Evolutionary conservation across 176 grass and related monocot species (phyloP).

Genomic region (Triticum aestivum): IWGSC_CS_RefSeq_v2.1 NC_057799.1:474726836-474727335

Average conservation of each 20-base stretch:
- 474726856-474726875: conserved; percentile 86
- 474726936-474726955: not conserved
- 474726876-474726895: conserved; percentile 93
- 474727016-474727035: conserved; percentile 15
- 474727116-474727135: not conserved
- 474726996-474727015: not conserved
- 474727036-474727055: not conserved
- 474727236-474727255: not conserved
- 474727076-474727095: not conserved
- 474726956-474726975: conserved; percentile 5
- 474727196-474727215: not conserved
- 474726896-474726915: conserved; percentile 91
- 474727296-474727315: conserved; percentile 14
- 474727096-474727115: not conserved
- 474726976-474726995: not conserved
- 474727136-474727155: not conserved
- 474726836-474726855: conserved; percentile 98
- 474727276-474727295: conserved; percentile 3
- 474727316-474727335: conserved; percentile 3
- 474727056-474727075: not conserved
- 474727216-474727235: not conserved
- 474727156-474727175: not conserved
- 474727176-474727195: not conserved
- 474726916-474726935: conserved; percentile 74
- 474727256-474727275: conserved; percentile 7